Conservation (phyloP, 2,329 filamentous ascomycete genomes). For the Didymella exigua region DNA sequence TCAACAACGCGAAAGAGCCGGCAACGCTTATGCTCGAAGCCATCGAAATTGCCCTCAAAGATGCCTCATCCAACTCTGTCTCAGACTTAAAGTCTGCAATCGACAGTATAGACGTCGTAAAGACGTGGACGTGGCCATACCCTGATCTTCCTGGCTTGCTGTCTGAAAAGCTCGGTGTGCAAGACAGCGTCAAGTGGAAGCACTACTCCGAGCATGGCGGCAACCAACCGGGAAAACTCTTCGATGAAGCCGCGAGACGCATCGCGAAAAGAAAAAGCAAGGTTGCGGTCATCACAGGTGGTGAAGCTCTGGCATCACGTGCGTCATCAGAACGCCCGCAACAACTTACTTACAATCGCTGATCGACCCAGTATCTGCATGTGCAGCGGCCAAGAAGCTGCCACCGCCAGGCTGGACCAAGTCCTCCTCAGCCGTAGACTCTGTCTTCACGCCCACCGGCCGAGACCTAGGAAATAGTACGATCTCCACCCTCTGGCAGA, state of each 20-base stretch:
- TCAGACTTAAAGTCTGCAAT: constrained; percentile 53
- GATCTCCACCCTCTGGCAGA: constrained; percentile 26
- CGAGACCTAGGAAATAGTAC: constrained; percentile 52
- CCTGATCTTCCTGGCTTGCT: constrained; percentile 62
- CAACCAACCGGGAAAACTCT: constrained; percentile 64
- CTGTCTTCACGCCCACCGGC: constrained; percentile 59
- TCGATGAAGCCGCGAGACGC: constrained; percentile 67
- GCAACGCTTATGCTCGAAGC: constrained; percentile 64
- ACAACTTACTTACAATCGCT: neutral
- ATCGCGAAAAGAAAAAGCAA: constrained; percentile 60
- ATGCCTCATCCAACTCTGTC: constrained; percentile 50
- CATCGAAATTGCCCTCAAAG: constrained; percentile 58
- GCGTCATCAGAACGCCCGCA: constrained; percentile 24
- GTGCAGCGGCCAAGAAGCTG: constrained; percentile 57
- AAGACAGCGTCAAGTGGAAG: constrained; percentile 54
- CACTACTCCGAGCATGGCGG: constrained; percentile 65
- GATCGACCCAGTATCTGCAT: constrained; percentile 55
- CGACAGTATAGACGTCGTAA: constrained; percentile 65
- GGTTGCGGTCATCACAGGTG: constrained; percentile 66
- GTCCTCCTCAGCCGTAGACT: constrained; percentile 53
- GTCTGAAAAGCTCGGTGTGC: constrained; percentile 55
- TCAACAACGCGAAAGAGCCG: constrained; percentile 60
- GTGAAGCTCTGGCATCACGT: constrained; percentile 68
- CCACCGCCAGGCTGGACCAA: constrained; percentile 67
- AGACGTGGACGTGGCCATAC: constrained; percentile 71